Base-by-base conservation (phyloP, 768 basidiomycete species). In the Austroboletus festivus region DNA sequence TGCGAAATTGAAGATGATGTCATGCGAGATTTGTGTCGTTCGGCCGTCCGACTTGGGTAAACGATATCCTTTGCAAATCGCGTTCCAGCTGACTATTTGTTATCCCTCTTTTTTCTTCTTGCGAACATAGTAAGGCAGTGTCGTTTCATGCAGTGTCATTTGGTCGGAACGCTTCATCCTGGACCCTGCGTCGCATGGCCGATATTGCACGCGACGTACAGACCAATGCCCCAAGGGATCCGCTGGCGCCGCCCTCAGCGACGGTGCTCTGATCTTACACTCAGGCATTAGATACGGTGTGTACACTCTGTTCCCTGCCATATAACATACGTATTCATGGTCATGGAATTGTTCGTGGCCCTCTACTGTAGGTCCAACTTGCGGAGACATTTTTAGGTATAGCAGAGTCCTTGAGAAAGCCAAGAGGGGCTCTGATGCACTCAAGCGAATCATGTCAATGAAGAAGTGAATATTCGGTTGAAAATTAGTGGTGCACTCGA, bases 111-210 rank as follows among this genome's bases (percentile, higher is more conserved):
- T 20, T 42, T 15, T 39, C 20, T 3, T 21, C 38, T 19, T 19
- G 3, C 0, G 12, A 38, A 26, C 3, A 15, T 37, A 83, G 82
- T 11, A 78, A 78, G 64, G 64, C 80, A 0, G 63, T 81, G 1
- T 80, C 81, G 0, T 78, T 83, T 55, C 82, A 83, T 38, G 59
- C 81, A 0, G 76, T 84, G 18, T 73, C 77, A 0, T 83, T 84
- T 35, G 82, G 79, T 4, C 63, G 64, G 1, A 54, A 65, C 15
- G 34, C 10, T 26, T 56, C 38, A 6, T 56, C 52, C 37, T 37
- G 8, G 5, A 50, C 54, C 38, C 62, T 84, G 21, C 69, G 69
- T 22, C 66, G 73, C n/a, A 83, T 83, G 82, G 71, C 73, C 1
- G 60, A 73, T 5, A 71, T 82, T n/a, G 81, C 82, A 0, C 57